Percentiles rank a stretch among this genome's conserved stretches.
Conservation (phyloP, 2,329 filamentous ascomycete species). For the Claviceps digitariae region DNA sequence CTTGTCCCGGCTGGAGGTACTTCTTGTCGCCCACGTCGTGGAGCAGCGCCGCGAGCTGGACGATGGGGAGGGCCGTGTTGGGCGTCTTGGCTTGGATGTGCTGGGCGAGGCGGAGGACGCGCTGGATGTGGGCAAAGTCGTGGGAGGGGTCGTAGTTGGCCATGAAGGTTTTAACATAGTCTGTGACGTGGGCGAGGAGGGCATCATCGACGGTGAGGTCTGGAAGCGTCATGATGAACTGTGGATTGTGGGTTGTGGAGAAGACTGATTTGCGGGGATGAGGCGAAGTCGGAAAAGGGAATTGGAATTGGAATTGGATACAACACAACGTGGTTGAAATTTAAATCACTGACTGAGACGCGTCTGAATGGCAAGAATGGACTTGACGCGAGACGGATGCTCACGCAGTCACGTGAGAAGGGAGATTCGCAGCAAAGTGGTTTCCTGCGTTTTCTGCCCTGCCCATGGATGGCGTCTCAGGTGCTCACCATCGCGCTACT, state of each 20-base stretch:
- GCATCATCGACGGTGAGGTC: conserved; percentile 20
- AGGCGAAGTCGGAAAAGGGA: not conserved
- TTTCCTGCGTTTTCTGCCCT: too few relatives aligned
- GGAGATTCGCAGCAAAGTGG: not conserved
- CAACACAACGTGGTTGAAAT: too few relatives aligned
- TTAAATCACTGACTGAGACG: too few relatives aligned
- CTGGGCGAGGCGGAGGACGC: conserved; percentile 62
- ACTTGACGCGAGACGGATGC: not conserved
- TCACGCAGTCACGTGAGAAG: not conserved
- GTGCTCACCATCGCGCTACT: too few relatives aligned
- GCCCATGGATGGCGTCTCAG: too few relatives aligned
- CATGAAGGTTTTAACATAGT: conserved; percentile 61
- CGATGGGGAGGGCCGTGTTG: conserved; percentile 26
- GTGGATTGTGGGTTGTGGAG: not conserved
- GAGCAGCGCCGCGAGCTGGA: conserved; percentile 61
- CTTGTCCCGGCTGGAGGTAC: conserved; percentile 48
- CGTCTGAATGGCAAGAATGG: not conserved
- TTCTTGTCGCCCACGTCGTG: conserved; percentile 86
- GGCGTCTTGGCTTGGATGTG: conserved; percentile 43
- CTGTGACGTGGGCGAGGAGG: conserved; percentile 42
- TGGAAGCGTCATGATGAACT: not conserved
- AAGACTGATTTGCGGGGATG: not conserved
- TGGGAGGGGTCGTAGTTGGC: conserved; percentile 71
- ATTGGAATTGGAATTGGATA: too few relatives aligned
- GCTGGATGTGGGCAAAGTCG: conserved; percentile 72